phyloP scores from a whole-genome alignment of 1,139 yeast species.

The Suhomyces atakaporum region DNA sequence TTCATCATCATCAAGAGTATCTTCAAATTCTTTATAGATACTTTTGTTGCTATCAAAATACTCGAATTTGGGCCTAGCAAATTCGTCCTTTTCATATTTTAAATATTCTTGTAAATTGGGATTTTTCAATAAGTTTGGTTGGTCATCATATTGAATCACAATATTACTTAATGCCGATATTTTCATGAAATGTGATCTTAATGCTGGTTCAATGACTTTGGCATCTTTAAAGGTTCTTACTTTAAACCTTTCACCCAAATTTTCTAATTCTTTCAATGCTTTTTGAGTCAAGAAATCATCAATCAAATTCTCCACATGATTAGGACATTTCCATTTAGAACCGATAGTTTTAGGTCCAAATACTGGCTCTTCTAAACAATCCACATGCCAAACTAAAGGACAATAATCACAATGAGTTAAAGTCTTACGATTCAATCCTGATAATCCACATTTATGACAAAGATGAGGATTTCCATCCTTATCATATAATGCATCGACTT shows the following conservation, averaged over 20 bases:
- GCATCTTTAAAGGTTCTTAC: conserved; percentile 56
- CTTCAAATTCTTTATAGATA: conserved; percentile 10
- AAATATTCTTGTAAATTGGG: conserved; percentile 36
- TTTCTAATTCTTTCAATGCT: conserved; percentile 11
- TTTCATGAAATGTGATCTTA: conserved; percentile 37
- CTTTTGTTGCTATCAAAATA: conserved; percentile 20
- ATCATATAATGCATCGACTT: conserved; percentile 66
- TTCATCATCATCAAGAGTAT: conserved; percentile 19
- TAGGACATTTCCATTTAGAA: conserved; percentile 91
- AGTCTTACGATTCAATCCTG: conserved; percentile 57
- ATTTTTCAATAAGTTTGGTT: conserved; percentile 47
- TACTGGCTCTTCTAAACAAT: conserved; percentile 79
- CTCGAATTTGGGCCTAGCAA: conserved; percentile 25
- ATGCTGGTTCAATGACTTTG: conserved; percentile 51
- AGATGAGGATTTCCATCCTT: conserved; percentile 62
- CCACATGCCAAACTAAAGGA: conserved; percentile 86
- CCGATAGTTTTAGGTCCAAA: conserved; percentile 77
- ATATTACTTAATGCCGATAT: conserved; percentile 56
- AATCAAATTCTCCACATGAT: conserved; percentile 67
- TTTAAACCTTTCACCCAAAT: conserved; percentile 15
- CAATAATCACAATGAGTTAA: conserved; percentile 85
- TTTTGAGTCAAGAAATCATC: conserved; percentile 34
- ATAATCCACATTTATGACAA: conserved; percentile 75
- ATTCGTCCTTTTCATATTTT: conserved; percentile 31
- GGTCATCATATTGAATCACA: conserved; percentile 64